Evolutionary conservation across 352 stramenopile genomes (phyloP).

Genomic region (Pythium apleroticum): DNA sequence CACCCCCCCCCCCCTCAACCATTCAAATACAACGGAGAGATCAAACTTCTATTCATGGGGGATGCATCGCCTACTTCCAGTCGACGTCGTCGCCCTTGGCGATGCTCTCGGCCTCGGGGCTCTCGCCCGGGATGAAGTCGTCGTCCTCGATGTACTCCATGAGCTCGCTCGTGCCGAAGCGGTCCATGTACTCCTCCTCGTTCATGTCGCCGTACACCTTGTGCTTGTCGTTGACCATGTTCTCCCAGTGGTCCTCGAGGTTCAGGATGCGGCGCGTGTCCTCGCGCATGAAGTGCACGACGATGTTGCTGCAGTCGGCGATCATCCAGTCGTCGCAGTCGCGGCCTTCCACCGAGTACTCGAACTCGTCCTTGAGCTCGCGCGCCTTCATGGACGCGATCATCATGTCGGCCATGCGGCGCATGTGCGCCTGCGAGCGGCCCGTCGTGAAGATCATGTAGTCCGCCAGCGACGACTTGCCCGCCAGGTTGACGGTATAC

Average conservation of each 20-base stretch:
- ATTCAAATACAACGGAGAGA: not conserved
- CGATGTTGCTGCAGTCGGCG: conserved; percentile 88
- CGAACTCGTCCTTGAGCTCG: conserved; percentile 67
- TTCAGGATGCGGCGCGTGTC: conserved; percentile 75
- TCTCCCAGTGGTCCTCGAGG: conserved; percentile 81
- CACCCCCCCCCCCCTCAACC: no score
- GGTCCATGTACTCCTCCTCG: conserved; percentile 88
- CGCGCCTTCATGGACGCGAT: conserved; percentile 83
- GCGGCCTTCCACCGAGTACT: conserved; percentile 82
- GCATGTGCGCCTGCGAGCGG: conserved; percentile 82
- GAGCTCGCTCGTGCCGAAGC: conserved; percentile 83
- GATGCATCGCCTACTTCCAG: conserved; percentile 41
- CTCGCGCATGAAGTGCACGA: conserved; percentile 85
- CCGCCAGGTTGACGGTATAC: conserved; percentile 69
- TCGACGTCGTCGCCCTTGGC: conserved; percentile 39
- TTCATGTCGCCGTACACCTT: conserved; percentile 76
- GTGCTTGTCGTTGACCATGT: conserved; percentile 85
- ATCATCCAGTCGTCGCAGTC: conserved; percentile 94
- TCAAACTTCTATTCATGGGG: not conserved
- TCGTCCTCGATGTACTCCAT: conserved; percentile 79
- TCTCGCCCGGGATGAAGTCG: conserved; percentile 33
- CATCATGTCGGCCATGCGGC: conserved; percentile 85
- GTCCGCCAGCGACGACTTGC: conserved; percentile 81
- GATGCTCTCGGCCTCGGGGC: conserved; percentile 28
- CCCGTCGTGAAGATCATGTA: conserved; percentile 91